A percentile compares a stretch with the other conserved stretches of the same genome.
phyloP scores from a whole-genome alignment of 331 rosid species.

The Quercus tomentella region DNA sequence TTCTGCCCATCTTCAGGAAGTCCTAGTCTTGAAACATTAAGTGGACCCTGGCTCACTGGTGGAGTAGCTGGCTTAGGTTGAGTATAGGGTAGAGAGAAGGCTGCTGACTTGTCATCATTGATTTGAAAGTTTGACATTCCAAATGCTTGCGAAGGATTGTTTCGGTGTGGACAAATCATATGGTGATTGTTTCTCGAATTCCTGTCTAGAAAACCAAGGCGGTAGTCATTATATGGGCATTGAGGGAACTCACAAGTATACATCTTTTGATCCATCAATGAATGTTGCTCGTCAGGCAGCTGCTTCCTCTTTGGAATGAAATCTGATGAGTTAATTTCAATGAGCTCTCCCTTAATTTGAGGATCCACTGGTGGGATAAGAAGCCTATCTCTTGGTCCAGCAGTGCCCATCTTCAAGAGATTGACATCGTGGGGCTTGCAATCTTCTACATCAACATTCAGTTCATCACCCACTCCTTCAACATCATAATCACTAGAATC shows the following conservation, averaged over 20 bases:
- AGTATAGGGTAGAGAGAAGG: constrained; percentile 16
- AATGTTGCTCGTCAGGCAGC: constrained; percentile 17
- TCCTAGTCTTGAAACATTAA: constrained; percentile 19
- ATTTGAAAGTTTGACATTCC: constrained; percentile 23
- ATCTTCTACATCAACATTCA: constrained; percentile 19
- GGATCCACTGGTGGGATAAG: constrained; percentile 4
- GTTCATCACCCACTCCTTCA: constrained; percentile 33
- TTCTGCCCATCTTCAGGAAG: constrained; percentile 33
- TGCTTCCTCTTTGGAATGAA: constrained; percentile 32
- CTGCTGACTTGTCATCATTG: constrained; percentile 3
- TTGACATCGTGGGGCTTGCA: constrained; percentile 20
- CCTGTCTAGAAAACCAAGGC: constrained; percentile 42
- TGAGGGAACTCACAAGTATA: constrained; percentile 31
- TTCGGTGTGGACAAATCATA: constrained; percentile 33
- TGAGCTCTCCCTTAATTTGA: constrained; percentile 31
- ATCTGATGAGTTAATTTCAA: constrained; percentile 22
- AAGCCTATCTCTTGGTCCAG: constrained; percentile 18
- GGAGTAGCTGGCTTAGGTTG: constrained; percentile 20
- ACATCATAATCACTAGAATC: constrained; percentile 40
- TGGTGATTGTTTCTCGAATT: constrained; percentile 44
- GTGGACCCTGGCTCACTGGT: constrained; percentile 14
- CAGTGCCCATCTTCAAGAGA: constrained; percentile 5
- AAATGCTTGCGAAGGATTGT: constrained; percentile 13
- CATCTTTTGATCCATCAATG: constrained; percentile 17
- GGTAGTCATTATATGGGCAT: constrained; percentile 25